Evolutionary conservation across 2,329 filamentous ascomycete genomes (phyloP), one percentile per base, ranked within the genome.

Genomic region (Cytospora piceicola): DNA sequence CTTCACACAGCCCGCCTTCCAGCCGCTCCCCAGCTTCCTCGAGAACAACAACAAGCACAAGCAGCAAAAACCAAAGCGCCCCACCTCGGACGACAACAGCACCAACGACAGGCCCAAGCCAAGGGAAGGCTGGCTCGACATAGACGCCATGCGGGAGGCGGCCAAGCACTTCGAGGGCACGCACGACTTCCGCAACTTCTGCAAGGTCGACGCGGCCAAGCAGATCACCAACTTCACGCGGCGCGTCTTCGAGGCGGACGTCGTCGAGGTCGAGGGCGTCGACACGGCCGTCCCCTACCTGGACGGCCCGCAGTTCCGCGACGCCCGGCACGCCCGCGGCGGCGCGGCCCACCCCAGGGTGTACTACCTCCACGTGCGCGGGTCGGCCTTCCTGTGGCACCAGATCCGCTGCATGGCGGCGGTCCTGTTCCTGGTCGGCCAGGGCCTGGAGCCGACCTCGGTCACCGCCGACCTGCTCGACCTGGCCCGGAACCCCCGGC

Each of bases 121-220:
- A 49, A 85, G 85, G 73, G 85, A 89, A 69, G 94, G 93, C 39
- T 95, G 90, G 88, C 85, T 99, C 8, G 90, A 98, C 78, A 91
- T 98, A 64, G 88, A 88, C 0, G 90, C 90, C 42, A 99, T 99
- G 95, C 85, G 88, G 22, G 79, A 88, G 72, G 95, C 92, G 0
- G 95, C 94, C 29, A 89, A 87, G 74, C 82, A 88, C 58, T 94
- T 92, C 71, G 87, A 93, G 71, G 95, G 95, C 7, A 77, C 88
- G 60, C 92, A 98, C 77, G 95, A 99, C 79, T 99, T 98, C 79
- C 88, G 95, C 67, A 99, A 99, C 77, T 91, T 98, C 75, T 98
- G 95, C 84, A 97, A 97, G 77, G 83, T 98, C 66, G 95, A 99
- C 77, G 85, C 91, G 0, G 88, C 85, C 72, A 98, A 98, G 81